A percentile compares a stretch with the other conserved stretches of the same genome.
Conservation (phyloP, 371 early-diverging fungal genomes). For the Mortierella sp. region DNA sequence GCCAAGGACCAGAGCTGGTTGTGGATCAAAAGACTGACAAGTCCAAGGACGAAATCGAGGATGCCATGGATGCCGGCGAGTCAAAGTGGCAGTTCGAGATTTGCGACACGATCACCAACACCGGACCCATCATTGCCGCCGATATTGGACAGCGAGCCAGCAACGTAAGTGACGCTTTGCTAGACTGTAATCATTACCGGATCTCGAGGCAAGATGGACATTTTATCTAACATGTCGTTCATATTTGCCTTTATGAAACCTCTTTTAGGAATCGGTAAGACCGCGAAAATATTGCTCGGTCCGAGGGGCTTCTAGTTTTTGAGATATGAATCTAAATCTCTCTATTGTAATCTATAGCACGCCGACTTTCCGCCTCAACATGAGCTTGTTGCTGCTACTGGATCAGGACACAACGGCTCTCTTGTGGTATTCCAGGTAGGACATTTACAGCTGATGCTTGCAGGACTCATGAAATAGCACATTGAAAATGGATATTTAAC, state of each 20-base stretch:
- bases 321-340: background rate
- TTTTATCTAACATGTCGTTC: background rate
- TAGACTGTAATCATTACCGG: background rate
- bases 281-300: too few relatives aligned
- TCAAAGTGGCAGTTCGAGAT: conserved; percentile 72
- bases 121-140: conserved; percentile 85
- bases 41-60: conserved; percentile 46
- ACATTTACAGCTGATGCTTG: background rate
- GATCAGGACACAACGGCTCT: conserved; percentile 81
- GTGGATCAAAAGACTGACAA: conserved; percentile 31
- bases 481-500: background rate
- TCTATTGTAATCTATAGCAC: conserved; percentile 18
- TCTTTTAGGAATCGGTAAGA: conserved; percentile 32
- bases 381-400: conserved; percentile 88
- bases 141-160: conserved; percentile 76
- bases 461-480: background rate
- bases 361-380: conserved; percentile 64
- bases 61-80: conserved; percentile 44
- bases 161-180: conserved; percentile 35
- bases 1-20: conserved; percentile 43
- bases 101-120: conserved; percentile 83
- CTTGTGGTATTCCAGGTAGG: conserved; percentile 82
- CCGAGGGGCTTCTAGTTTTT: too few relatives aligned
- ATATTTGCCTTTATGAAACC: background rate
- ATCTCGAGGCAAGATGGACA: background rate